Conservation (phyloP, 1,284 basidiomycete species). For the Agroathelia rolfsii region DNA sequence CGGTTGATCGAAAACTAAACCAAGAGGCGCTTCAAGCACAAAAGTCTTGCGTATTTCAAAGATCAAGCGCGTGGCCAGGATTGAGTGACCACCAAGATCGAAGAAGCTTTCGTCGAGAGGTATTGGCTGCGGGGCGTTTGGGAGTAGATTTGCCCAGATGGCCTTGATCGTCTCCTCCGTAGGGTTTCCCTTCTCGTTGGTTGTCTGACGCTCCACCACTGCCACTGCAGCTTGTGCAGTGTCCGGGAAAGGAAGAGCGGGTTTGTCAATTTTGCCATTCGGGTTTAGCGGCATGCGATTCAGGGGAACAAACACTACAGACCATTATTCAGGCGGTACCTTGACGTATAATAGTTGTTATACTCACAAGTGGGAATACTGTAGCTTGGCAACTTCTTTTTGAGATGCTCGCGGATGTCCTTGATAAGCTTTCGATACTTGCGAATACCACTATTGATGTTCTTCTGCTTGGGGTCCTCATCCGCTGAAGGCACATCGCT, state of each 20-base stretch:
- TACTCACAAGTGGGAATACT: conserved; percentile 78
- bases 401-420: conserved; percentile 90
- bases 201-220: conserved; percentile 26
- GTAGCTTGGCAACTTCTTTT: conserved; percentile 94
- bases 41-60: conserved; percentile 95
- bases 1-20: conserved; percentile 88
- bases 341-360: no score
- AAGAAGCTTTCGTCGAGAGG: conserved; percentile 95
- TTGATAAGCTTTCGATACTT: conserved; percentile 86
- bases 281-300: conserved; percentile 96
- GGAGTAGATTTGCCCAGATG: conserved; percentile 81
- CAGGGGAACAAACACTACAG: conserved; percentile 85
- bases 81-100: conserved; percentile 97
- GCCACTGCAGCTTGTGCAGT: conserved; percentile 65
- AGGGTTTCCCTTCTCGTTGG: conserved; percentile 45
- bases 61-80: conserved; percentile 92
- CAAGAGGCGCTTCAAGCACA: conserved; percentile 86
- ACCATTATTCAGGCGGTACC: conserved; percentile 9
- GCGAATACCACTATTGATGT: conserved; percentile 63
- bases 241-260: conserved; percentile 97
- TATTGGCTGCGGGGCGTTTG: conserved; percentile 71
- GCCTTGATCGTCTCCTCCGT: conserved; percentile 77
- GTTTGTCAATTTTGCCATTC: conserved; percentile 99
- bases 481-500: conserved; percentile 62
- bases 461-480: conserved; percentile 45